Evolutionary conservation across 305 asterid species (phyloP), one percentile per base, ranked within the genome.

Genomic region (Vinca major): DNA sequence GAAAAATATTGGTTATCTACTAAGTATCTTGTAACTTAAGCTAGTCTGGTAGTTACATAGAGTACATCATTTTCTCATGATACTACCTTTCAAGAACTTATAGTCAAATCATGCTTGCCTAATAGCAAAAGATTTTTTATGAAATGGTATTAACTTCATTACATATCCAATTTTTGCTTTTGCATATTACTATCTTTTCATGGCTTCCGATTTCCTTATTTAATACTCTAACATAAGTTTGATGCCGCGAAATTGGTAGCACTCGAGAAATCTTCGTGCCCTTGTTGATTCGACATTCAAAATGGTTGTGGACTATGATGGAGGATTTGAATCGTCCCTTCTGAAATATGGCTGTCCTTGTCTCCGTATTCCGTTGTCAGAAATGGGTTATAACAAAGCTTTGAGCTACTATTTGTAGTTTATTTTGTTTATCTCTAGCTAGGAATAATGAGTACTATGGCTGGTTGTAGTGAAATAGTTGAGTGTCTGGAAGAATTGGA

Each of bases 381-480:
- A 33, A 47, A 73, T 54, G 73, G 73, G 73, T 26, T 73, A 62
- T 49, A 11, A 36, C 17, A 62, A 55, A 26, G 33, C 17, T 33
- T 63, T 39, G 41, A 60, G 62, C n/a, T 12, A 43, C 19, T 48
- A 13, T 68, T 26, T n/a, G 7, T 40, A 20, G 50, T 55, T 68
- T 41, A 33, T 16, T 2, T 60, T 45, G 65, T 69, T 20, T 66
- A 54, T 37, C 66, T 61, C 7, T 73, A 71, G 49, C 58, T 73
- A 41, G 73, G 50, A 69, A 75, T 69, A 70, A 86, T 79, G 89
- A 76, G 73, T 57, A 71, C 76, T 17, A 72, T 81, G 69, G 66
- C 76, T 56, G 77, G 85, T 45, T 78, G 77, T 65, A 82, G 80
- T 74, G 98, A 92, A 80, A 89, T 92, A 57, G 79, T 81, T 48